Conservation (phyloP, 164 flowering plant species). For the Euptelea pleiosperma region DNA sequence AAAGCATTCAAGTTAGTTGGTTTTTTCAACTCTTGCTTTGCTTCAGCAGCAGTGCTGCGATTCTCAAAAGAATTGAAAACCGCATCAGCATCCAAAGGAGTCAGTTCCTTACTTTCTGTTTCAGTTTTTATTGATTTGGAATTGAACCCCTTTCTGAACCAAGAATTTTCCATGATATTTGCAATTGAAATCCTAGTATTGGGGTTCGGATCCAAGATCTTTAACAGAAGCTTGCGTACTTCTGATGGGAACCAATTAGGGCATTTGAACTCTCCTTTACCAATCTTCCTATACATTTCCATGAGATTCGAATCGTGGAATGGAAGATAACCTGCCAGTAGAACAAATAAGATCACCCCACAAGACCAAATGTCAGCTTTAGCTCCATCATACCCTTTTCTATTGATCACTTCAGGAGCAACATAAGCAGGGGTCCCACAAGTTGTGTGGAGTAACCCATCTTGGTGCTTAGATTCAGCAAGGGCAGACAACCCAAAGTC, state of each 20-base stretch:
- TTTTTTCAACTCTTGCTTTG: slow-evolving; percentile 28
- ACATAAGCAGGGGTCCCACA: slow-evolving; percentile 92
- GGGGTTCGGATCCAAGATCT: slow-evolving; percentile 68
- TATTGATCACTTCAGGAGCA: slow-evolving; percentile 73
- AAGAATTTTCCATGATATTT: slow-evolving; percentile 58
- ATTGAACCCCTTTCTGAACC: slow-evolving; percentile 55
- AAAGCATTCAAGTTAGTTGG: slow-evolving; percentile 68
- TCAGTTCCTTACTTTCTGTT: slow-evolving; percentile 18
- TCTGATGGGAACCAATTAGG: slow-evolving; percentile 68
- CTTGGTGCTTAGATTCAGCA: slow-evolving; percentile 59
- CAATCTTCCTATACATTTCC: slow-evolving; percentile 80
- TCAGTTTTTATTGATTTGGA: slow-evolving; percentile 17
- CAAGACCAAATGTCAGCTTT: slow-evolving; percentile 88
- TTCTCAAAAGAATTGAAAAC: slow-evolving; percentile 16
- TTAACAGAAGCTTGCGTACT: slow-evolving; percentile 47
- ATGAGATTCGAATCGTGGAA: slow-evolving; percentile 79
- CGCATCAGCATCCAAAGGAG: slow-evolving; percentile 18
- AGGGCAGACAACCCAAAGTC: slow-evolving; percentile 84
- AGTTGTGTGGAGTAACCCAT: slow-evolving; percentile 78
- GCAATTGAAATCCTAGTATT: slow-evolving; percentile 52
- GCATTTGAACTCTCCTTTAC: slow-evolving; percentile 61
- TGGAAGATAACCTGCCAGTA: slow-evolving; percentile 77
- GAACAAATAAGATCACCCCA: slow-evolving; percentile 72
- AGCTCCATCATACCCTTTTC: slow-evolving; percentile 78
- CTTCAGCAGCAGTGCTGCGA: slow-evolving; percentile 14